Conservation (phyloP, 257 asterid genomes). For the Avicennia marina region DNA sequence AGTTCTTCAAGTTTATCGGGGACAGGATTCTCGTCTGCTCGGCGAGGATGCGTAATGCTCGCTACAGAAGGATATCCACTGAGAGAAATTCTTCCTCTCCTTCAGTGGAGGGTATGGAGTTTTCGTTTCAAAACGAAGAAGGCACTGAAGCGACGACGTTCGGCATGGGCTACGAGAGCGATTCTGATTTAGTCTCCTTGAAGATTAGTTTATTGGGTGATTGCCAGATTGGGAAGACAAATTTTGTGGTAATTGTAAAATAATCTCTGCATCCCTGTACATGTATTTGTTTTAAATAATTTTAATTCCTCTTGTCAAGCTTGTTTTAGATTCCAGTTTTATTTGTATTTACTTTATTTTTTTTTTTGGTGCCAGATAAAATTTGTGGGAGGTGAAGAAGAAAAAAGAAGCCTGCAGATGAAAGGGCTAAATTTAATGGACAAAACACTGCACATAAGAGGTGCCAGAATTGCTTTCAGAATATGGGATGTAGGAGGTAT, state of each 20-base stretch:
- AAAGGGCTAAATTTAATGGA: constrained; percentile 76
- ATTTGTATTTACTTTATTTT: not conserved
- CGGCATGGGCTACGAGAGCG: constrained; percentile 38
- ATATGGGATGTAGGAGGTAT: constrained; percentile 96
- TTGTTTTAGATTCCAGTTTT: too few relatives aligned
- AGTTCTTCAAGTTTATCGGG: constrained; percentile 52
- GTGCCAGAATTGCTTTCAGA: constrained; percentile 76
- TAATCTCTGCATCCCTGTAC: not conserved
- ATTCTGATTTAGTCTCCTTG: constrained; percentile 77
- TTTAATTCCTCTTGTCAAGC: too few relatives aligned
- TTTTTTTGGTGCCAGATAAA: constrained; percentile 37
- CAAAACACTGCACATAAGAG: constrained; percentile 53
- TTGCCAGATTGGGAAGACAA: constrained; percentile 88
- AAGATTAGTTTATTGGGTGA: constrained; percentile 88
- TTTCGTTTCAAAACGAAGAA: not conserved
- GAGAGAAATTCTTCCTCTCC: constrained; percentile 17
- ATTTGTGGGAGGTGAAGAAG: constrained; percentile 81
- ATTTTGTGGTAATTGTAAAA: constrained; percentile 52
- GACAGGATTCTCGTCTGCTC: constrained; percentile 64
- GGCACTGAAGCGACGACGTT: constrained; percentile 25
- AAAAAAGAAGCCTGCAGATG: constrained; percentile 61
- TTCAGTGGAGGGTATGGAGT: constrained; percentile 4
- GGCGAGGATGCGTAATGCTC: constrained; percentile 26
- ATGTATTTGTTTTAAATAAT: too few relatives aligned
- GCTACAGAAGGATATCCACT: constrained; percentile 48